A percentile compares a stretch with the other conserved stretches of the same genome.
These are phyloP conservation scores for Porodaedalea pini DNA, from an alignment of 1,284 basidiomycete genomes.

Conservation along the genomic window DNA sequence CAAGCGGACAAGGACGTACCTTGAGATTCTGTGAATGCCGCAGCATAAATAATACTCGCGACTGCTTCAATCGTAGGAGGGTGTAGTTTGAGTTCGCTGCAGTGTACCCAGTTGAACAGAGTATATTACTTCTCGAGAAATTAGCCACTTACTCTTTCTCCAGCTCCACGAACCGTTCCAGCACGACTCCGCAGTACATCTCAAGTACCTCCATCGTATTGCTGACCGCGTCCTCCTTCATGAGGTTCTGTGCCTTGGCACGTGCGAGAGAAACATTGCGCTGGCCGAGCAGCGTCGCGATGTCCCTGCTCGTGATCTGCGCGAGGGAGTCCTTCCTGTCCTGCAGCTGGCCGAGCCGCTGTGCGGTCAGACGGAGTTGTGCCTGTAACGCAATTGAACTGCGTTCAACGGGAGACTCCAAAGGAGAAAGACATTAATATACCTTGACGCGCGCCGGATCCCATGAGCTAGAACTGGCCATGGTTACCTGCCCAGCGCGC, in stretches of 20 bases:
- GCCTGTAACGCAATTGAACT: slow-evolving; percentile 37
- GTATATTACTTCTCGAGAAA: slow-evolving; percentile 14
- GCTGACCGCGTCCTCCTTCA: slow-evolving; percentile 57
- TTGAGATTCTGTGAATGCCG: slow-evolving; percentile 52
- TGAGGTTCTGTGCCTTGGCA: slow-evolving; percentile 62
- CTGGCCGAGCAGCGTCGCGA: slow-evolving; percentile 60
- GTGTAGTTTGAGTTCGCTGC: slow-evolving; percentile 36
- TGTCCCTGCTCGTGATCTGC: slow-evolving; percentile 58
- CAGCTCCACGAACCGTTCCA: slow-evolving; percentile 56
- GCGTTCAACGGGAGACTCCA: not conserved
- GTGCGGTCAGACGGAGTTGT: slow-evolving; percentile 59
- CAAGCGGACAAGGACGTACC: slow-evolving; percentile 36
- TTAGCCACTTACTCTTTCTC: slow-evolving; percentile 41
- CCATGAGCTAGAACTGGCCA: slow-evolving; percentile 18
- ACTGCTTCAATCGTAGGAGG: slow-evolving; percentile 58
- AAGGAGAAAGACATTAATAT: not conserved
- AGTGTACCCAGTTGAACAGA: slow-evolving; percentile 22
- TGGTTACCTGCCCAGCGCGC: not conserved
- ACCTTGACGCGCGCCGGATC: slow-evolving; percentile 28
- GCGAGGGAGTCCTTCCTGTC: slow-evolving; percentile 63
- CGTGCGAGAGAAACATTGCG: slow-evolving; percentile 59
- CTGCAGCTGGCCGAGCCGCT: slow-evolving; percentile 64
- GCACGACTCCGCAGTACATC: slow-evolving; percentile 58
- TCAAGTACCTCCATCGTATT: slow-evolving; percentile 63
- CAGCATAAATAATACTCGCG: slow-evolving; percentile 62